Evolutionary conservation across 768 basidiomycete genomes (phyloP).

Genomic region (Suillus hirtellus): DNA sequence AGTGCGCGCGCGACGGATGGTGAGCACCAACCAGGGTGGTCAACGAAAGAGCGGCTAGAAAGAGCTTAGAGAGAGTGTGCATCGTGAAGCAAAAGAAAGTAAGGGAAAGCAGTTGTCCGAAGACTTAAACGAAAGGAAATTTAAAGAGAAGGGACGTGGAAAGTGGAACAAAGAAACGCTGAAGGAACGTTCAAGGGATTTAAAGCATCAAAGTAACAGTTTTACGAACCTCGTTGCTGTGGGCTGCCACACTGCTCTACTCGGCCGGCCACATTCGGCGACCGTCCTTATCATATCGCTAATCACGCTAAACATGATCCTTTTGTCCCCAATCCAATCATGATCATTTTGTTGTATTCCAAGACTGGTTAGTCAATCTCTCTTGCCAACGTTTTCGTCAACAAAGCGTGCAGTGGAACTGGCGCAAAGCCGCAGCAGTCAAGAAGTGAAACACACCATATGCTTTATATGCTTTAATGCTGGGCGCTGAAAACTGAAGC

Average conservation of each 20-base stretch:
- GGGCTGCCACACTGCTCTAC: background rate
- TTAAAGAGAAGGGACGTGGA: background rate
- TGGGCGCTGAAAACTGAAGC: background rate
- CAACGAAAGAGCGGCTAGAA: constrained; percentile 34
- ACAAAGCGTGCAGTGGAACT: background rate
- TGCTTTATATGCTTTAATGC: background rate
- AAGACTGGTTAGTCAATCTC: background rate
- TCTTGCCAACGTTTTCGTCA: background rate
- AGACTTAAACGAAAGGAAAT: constrained; percentile 6
- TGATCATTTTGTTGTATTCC: background rate
- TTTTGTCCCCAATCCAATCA: background rate
- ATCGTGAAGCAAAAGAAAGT: constrained; percentile 22
- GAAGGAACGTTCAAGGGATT: background rate
- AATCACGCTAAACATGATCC: background rate
- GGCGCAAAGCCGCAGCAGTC: background rate
- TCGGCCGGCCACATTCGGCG: background rate
- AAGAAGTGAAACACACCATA: background rate
- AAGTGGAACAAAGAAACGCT: constrained; percentile 2
- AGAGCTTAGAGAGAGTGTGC: constrained; percentile 33
- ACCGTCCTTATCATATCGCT: constrained; percentile 4
- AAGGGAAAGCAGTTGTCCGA: background rate
- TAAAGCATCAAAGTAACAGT: background rate
- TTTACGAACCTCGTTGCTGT: background rate
- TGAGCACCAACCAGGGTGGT: constrained; percentile 40
- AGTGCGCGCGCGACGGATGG: constrained; percentile 20